A percentile compares a stretch with the other conserved stretches of the same genome.
phyloP scores from a whole-genome alignment of 2,329 filamentous ascomycete species.

The Fusarium graminum region DNA sequence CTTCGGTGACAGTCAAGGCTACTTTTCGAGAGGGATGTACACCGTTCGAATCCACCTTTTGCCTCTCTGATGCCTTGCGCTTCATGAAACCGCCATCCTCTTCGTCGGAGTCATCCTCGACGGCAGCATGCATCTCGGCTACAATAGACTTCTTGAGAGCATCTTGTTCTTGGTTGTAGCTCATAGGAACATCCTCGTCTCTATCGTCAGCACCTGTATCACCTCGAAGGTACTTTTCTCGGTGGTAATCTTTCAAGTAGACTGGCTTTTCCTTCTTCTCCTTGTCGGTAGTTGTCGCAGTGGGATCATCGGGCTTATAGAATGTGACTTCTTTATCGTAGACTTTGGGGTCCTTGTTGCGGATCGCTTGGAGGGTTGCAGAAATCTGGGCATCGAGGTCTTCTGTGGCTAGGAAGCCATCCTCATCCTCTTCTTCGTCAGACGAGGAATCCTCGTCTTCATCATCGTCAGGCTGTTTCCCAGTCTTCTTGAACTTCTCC shows the following conservation, averaged over 20 bases:
- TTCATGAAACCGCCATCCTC: constrained; percentile 79
- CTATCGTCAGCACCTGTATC: constrained; percentile 70
- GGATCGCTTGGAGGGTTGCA: constrained; percentile 87
- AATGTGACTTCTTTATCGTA: constrained; percentile 87
- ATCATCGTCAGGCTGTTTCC: constrained; percentile 60
- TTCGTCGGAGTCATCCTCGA: constrained; percentile 64
- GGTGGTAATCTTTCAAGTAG: constrained; percentile 89
- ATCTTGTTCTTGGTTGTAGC: constrained; percentile 91
- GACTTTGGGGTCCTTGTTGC: constrained; percentile 89
- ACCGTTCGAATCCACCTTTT: constrained; percentile 57
- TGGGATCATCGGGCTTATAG: constrained; percentile 73
- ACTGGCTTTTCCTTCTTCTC: constrained; percentile 85
- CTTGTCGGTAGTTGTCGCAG: constrained; percentile 50
- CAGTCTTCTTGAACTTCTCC: constrained; percentile 77
- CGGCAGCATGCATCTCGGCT: constrained; percentile 80
- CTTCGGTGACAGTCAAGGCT: constrained; percentile 64
- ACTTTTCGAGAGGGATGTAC: constrained; percentile 69
- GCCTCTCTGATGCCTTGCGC: constrained; percentile 70
- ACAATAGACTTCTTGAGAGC: constrained; percentile 82
- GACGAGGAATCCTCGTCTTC: constrained; percentile 73
- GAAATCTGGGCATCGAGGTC: constrained; percentile 88
- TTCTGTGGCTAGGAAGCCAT: constrained; percentile 86
- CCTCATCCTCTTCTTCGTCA: constrained; percentile 90
- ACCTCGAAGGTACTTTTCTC: constrained; percentile 85
- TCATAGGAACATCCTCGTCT: constrained; percentile 70